Conservation (phyloP, 768 basidiomycete species). For the Termitomyces sp. region DNA sequence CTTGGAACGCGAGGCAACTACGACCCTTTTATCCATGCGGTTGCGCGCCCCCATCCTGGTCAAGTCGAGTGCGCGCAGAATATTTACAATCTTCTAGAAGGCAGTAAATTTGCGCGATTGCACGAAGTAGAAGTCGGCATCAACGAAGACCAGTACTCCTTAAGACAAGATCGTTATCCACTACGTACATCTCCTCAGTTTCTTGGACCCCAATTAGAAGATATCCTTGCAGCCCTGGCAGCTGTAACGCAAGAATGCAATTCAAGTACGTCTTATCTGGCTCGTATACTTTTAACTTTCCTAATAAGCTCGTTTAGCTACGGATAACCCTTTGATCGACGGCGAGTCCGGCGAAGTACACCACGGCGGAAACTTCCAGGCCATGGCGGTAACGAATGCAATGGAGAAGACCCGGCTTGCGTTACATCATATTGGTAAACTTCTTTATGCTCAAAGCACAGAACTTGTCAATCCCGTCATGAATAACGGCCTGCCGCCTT, state of each 20-base stretch:
- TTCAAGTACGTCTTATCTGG: constrained; percentile 49
- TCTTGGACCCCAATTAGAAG: constrained; percentile 75
- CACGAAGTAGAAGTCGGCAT: constrained; percentile 63
- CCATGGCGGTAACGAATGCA: constrained; percentile 69
- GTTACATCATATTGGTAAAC: constrained; percentile 63
- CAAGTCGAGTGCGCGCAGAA: constrained; percentile 68
- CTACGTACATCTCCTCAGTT: constrained; percentile 71
- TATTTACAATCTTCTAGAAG: constrained; percentile 55
- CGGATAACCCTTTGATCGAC: constrained; percentile 79
- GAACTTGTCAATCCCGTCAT: constrained; percentile 77
- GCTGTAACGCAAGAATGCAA: constrained; percentile 70
- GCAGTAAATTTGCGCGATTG: constrained; percentile 51
- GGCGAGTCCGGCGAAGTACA: constrained; percentile 58
- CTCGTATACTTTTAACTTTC: background rate
- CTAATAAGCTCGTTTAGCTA: constrained; percentile 40
- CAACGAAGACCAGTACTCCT: constrained; percentile 57
- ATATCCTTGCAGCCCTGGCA: constrained; percentile 55
- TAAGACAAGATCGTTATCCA: constrained; percentile 73
- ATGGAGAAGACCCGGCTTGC: constrained; percentile 86
- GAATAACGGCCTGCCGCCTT: constrained; percentile 76
- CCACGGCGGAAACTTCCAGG: constrained; percentile 87
- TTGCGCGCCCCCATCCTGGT: constrained; percentile 75
- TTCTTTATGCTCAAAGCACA: constrained; percentile 64
- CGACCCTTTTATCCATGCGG: constrained; percentile 66
- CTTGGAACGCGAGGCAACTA: constrained; percentile 59